Evolutionary conservation across 78 protist species (phyloP), one percentile per base, ranked within the genome.

Genomic region (Dictyostelium citrinum): DNA sequence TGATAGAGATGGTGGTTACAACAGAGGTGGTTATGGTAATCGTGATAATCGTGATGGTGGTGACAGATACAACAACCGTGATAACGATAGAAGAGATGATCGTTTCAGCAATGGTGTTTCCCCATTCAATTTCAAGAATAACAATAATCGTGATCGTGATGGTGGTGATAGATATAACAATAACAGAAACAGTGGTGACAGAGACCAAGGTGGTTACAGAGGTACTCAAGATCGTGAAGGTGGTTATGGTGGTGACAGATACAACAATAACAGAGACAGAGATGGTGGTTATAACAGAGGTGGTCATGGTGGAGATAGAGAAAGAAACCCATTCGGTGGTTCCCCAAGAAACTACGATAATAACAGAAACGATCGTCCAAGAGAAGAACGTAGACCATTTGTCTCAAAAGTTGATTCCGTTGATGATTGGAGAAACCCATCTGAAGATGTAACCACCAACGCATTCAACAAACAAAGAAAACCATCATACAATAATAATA

Each of bases 401-500:
- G 39, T 27, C 4, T 80, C 84, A 14, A 88, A 88, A 51, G 82
- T 72, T 24, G 93, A 88, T 9, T 5, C 49, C 10, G 61, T 88
- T 31, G 93, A 88, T 55, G 60, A 49, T 83, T 88, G 93, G 93
- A 88, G 93, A 88, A n/a, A 39, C 55, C 81, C 81, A 22, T 51
- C 79, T 35, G 45, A 39, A 31, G 64, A 64, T 17, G 85, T 88
- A 5, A n/a, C 70, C 31, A 88, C 93, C 0, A 75, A 75, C 29
- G 93, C 80, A 3, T 88, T 88, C 58, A 88, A 78, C 5, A 88
- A 61, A 39, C 72, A 27, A 17, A 46, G 29, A 67, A 76, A 76
- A 68, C 46, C 35, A 41, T 29, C 60, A 5, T 10, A 27, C 37
- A 64, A 43, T 39, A 46, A 83, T 72, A 70, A 46, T 20, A 27